Conservation (phyloP, 208 protist genomes). For the Naegleria gruberi region DNA sequence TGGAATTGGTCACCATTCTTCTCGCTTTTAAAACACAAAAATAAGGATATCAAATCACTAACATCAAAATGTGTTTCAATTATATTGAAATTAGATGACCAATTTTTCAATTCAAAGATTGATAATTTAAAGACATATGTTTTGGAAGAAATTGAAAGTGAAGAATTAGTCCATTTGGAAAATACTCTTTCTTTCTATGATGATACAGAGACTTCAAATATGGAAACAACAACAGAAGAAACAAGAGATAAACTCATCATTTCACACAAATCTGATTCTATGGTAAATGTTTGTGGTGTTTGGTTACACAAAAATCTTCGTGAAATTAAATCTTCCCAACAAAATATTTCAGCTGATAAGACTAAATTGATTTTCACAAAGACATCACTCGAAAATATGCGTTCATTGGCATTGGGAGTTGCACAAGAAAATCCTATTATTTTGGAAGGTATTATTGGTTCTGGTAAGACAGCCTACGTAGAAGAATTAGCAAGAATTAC, state of each 20-base stretch:
- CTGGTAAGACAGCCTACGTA: conserved; percentile 77
- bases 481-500: conserved; percentile 57
- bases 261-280: not conserved
- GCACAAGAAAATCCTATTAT: conserved; percentile 28
- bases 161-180: not conserved
- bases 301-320: conserved; percentile 30
- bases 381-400: not conserved
- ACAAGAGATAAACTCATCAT: not conserved
- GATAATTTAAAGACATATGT: not conserved
- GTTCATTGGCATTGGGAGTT: not conserved
- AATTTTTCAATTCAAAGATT: not conserved
- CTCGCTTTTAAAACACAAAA: conserved; percentile 22
- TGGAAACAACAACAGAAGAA: not conserved
- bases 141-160: conserved; percentile 13
- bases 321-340: not conserved
- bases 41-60: conserved; percentile 26
- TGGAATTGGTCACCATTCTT: conserved; percentile 40
- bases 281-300: conserved; percentile 38
- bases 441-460: conserved; percentile 67
- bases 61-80: conserved; percentile 27
- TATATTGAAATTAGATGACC: conserved; percentile 25
- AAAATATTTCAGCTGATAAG: not conserved
- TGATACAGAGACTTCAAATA: not conserved
- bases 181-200: not conserved
- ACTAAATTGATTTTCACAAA: conserved; percentile 14